Conservation (phyloP, 2,329 filamentous ascomycete genomes). For the Ophiostoma sp. region DNA sequence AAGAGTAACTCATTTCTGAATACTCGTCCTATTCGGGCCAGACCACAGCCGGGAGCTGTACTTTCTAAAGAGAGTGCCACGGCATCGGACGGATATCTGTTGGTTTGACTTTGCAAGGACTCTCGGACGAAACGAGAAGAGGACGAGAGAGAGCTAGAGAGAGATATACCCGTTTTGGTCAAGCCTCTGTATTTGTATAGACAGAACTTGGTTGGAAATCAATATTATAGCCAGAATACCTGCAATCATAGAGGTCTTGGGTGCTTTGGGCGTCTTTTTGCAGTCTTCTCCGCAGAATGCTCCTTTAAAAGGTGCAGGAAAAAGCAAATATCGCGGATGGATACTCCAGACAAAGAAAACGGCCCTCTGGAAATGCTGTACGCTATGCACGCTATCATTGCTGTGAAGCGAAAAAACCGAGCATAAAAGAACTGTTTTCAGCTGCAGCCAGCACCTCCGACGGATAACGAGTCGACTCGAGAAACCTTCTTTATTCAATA, state of each 20-base stretch:
- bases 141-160: not conserved
- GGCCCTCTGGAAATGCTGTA: no score
- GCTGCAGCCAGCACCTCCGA: no score
- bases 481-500: no score
- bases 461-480: no score
- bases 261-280: not conserved
- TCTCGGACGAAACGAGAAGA: not conserved
- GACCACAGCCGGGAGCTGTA: not conserved
- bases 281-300: not conserved
- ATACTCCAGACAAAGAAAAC: no score
- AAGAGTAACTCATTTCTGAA: not conserved
- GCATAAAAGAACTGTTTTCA: no score
- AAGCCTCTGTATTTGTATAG: no score
- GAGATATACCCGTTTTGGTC: not conserved
- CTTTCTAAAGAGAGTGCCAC: not conserved
- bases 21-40: not conserved
- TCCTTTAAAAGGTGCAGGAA: not conserved
- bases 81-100: not conserved
- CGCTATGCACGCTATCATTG: no score
- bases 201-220: not conserved
- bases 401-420: no score
- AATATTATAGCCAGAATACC: not conserved
- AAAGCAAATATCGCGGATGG: not conserved
- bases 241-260: not conserved
- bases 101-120: not conserved